A percentile compares a stretch with the other conserved stretches of the same genome.
phyloP scores from a whole-genome alignment of 2,329 filamentous ascomycete species.

The Fusarium sp. region DNA sequence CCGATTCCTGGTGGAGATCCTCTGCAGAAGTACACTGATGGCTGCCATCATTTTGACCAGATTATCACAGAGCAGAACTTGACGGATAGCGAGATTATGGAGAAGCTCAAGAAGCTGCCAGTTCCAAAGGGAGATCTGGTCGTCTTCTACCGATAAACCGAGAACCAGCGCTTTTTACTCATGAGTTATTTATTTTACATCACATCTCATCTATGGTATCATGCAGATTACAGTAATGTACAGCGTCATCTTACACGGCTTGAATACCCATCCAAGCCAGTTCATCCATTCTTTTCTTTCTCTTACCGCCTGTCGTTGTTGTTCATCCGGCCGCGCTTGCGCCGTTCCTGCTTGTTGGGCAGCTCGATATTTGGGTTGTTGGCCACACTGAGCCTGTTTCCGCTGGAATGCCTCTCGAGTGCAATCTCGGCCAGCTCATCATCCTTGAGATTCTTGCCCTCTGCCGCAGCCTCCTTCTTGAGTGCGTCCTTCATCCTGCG shows the following conservation, averaged over 20 bases:
- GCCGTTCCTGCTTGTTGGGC: slow-evolving; percentile 51
- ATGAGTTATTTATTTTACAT: slow-evolving; percentile 36
- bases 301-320: slow-evolving; percentile 12
- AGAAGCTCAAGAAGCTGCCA: slow-evolving; percentile 70
- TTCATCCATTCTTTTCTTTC: background rate
- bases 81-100: slow-evolving; percentile 77
- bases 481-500: slow-evolving; percentile 57
- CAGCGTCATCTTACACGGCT: slow-evolving; percentile 40
- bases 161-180: slow-evolving; percentile 8
- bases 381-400: slow-evolving; percentile 46
- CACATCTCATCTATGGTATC: slow-evolving; percentile 46
- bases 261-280: background rate
- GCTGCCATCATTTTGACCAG: slow-evolving; percentile 82
- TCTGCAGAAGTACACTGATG: slow-evolving; percentile 78
- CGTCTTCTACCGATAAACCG: slow-evolving; percentile 62
- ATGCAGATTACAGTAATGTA: slow-evolving; percentile 46
- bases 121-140: slow-evolving; percentile 65
- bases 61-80: slow-evolving; percentile 82
- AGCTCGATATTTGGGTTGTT: slow-evolving; percentile 58
- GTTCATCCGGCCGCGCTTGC: slow-evolving; percentile 35
- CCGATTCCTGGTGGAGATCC: slow-evolving; percentile 58
- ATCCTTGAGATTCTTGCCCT: slow-evolving; percentile 46
- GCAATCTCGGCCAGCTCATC: slow-evolving; percentile 42
- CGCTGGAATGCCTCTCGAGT: slow-evolving; percentile 30
- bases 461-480: slow-evolving; percentile 49